Percentiles rank a stretch among this genome's conserved stretches.
Conservation (phyloP, 2,329 filamentous ascomycete genomes). For the Aureobasidium namibiae region DNA sequence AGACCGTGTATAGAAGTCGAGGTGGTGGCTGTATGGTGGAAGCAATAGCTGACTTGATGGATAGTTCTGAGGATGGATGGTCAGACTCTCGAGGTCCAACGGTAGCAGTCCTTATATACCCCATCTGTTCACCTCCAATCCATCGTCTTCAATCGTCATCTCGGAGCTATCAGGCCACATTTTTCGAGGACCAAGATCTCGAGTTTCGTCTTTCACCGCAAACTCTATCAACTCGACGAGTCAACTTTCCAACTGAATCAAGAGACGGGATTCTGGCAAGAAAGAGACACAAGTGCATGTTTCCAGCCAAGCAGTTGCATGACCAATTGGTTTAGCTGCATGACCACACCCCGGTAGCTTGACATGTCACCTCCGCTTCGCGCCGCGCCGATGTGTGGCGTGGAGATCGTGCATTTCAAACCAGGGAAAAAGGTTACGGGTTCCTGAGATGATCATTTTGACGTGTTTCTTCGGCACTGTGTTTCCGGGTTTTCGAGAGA, state of each 20-base stretch:
- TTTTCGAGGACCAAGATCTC: too few relatives aligned
- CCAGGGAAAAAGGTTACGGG: not conserved
- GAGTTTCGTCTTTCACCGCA: not conserved
- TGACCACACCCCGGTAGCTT: not conserved
- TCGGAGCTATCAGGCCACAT: too few relatives aligned
- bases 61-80: too few relatives aligned
- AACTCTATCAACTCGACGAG: not conserved
- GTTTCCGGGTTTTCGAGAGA: not conserved
- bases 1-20: not conserved
- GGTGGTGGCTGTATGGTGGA: not conserved
- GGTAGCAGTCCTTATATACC: not conserved
- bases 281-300: too few relatives aligned
- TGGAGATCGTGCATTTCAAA: not conserved
- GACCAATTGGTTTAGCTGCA: not conserved
- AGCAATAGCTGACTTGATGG: not conserved
- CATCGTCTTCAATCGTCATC: too few relatives aligned
- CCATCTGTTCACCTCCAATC: not conserved
- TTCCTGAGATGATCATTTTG: not conserved
- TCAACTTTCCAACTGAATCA: too few relatives aligned
- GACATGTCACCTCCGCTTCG: not conserved
- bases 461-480: not conserved
- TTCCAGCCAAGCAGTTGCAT: not conserved
- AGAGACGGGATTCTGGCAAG: too few relatives aligned
- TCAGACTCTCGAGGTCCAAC: not conserved
- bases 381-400: not conserved